Base-by-base conservation (phyloP, 305 asterid species). In the Ilex paraguariensis region DNA sequence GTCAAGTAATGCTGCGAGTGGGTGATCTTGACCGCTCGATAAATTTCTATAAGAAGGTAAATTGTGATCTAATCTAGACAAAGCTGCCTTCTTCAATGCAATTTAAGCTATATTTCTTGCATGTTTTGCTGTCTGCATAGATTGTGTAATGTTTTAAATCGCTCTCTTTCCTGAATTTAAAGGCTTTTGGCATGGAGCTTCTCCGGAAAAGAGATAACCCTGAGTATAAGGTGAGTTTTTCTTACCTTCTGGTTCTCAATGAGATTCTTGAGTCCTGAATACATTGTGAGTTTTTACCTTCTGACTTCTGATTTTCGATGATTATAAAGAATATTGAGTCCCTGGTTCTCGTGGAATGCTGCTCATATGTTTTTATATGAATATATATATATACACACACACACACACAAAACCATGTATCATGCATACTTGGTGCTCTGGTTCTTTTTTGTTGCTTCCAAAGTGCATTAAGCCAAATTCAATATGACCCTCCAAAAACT, bases 101-200 rank as follows among this genome's bases (percentile, higher is more conserved):
- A 46, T 46, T 36, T 36, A 36, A 36, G 9, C 51, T 10, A 8
- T 2, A 55, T 15, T 3, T 33, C 4, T 42, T 56, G 33, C 31
- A 51, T 50, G 17, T 14, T 57, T 39, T 55, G 33, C 32, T 57
- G 39, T 36, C 39, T 39, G 59, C 30, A 16, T 58, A 32, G 0
- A 57, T 56, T 62, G 31, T 32, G 44, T 21, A 30, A 58, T 32
- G 9, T 15, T 21, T 50, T 33, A 44, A 31, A 40, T 56, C 51
- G 52, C 62, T 31, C 31, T 54, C 33, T 31, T 33, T 64, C 62
- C 44, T 70, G 59, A 51, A 60, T 61, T 44, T 70, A 31, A 63
- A 82, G 84, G 87, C 84, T 49, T 74, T 49, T 62, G 87, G 87
- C 66, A 82, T 82, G 87, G 70, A 79, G 64, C 84, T 82, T 69